Evolutionary conservation across 306 rosid species (phyloP), one percentile per base, ranked within the genome.

Genomic region (Gynostemma pentaphyllum): DNA sequence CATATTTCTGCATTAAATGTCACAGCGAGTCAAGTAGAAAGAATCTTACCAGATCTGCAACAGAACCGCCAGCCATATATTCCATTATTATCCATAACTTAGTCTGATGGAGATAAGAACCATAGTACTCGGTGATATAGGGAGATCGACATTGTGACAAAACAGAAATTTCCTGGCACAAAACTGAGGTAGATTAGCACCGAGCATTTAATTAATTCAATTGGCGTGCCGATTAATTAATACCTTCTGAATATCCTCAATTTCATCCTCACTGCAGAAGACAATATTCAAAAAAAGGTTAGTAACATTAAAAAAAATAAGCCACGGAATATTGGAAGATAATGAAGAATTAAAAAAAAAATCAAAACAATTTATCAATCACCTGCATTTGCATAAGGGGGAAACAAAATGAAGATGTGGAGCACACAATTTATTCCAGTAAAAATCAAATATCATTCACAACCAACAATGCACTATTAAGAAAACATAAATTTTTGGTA

Each of bases 51-150:
- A 94, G 84, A 76, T 94, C 99, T 76, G 99, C 99, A 70, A 94
- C 97, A 52, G 99, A 94, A 67, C 99, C 97, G 18, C 99, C 97
- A 45, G 97, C 99, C 99, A 94, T 94, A 82, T 88, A 94, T 68
- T 94, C 99, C 99, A 94, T 94, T 78, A 94, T 88, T 72, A 94
- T 94, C 99, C 99, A 89, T 66, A 94, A 82, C 78, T 87, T 94
- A 21, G 99, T 94, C 80, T 94, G 94, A 72, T 94, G 78, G 77
- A 89, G 87, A 85, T 72, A 87, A 72, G 99, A 86, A 77, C 95
- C 99, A 68, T 94, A 89, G 56, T 94, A 94, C 75, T 89, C 99
- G 12, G 99, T 94, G 67, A 94, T 94, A 74, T 89, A 89, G 49
- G 84, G 86, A 72, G 83, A 94, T 74, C 99, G 97, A 60, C 99